These are phyloP conservation scores for Hordeum marinum DNA, from an alignment of 176 grass and related monocot genomes.

Conservation along the genomic window DNA sequence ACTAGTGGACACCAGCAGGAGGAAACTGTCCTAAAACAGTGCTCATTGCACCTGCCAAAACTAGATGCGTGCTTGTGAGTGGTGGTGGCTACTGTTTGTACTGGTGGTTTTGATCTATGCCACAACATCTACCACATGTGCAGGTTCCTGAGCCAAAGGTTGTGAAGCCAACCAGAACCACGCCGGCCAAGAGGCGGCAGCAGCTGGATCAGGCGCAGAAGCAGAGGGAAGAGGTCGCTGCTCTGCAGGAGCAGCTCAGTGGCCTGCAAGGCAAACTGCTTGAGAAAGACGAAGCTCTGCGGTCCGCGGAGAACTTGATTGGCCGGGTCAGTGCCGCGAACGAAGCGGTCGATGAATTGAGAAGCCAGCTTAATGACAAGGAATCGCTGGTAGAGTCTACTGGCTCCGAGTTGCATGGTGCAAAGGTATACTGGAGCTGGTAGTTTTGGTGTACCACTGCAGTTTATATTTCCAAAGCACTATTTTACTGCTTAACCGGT, in stretches of 20 bases:
- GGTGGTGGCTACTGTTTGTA: neutral
- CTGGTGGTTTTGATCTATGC: conserved; percentile 32
- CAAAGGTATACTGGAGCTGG: conserved; percentile 61
- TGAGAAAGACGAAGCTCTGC: conserved; percentile 87
- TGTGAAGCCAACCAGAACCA: conserved; percentile 25
- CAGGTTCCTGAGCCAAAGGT: conserved; percentile 47
- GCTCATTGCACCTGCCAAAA: conserved; percentile 5
- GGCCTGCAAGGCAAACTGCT: conserved; percentile 63
- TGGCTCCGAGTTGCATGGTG: conserved; percentile 67
- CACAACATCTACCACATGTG: conserved; percentile 12
- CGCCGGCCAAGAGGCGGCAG: conserved; percentile 37
- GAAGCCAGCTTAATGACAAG: conserved; percentile 64
- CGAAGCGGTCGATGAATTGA: conserved; percentile 55
- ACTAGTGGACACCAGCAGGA: neutral
- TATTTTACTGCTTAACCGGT: neutral
- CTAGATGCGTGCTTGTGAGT: neutral
- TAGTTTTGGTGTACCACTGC: neutral
- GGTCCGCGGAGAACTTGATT: conserved; percentile 68
- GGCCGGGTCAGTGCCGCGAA: conserved; percentile 43
- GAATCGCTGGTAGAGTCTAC: conserved; percentile 59
- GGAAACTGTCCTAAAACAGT: conserved; percentile 18
- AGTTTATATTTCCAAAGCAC: neutral
- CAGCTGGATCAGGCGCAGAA: conserved; percentile 50
- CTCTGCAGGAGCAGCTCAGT: conserved; percentile 63
- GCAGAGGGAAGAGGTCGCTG: conserved; percentile 67